Conservation (phyloP, 192 early-diverging fungal genomes). For the Coemansia sp. region DNA sequence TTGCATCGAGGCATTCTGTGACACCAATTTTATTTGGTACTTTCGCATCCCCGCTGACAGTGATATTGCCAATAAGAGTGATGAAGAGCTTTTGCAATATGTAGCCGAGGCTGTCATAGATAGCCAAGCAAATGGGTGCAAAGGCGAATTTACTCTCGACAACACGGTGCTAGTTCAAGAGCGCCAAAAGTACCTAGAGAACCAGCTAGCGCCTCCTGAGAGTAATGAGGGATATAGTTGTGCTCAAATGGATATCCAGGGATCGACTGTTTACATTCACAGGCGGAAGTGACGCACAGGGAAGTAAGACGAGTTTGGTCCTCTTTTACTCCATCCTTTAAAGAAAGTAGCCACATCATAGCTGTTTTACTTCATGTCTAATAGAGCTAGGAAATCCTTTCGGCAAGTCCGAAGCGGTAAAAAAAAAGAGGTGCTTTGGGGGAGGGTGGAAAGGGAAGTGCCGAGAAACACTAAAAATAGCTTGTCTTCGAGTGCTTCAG, state of each 20-base stretch:
- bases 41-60: not conserved
- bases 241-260: not conserved
- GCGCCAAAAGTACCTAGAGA: not conserved
- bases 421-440: no score
- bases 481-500: no score
- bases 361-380: no score
- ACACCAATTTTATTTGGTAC: not conserved
- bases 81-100: not conserved
- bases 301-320: not conserved
- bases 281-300: not conserved
- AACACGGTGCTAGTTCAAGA: not conserved
- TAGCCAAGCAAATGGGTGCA: no score
- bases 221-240: no score
- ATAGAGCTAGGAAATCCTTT: no score
- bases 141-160: not conserved
- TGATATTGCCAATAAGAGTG: not conserved
- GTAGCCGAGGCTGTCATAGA: not conserved
- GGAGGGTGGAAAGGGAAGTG: no score
- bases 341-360: no score
- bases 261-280: not conserved
- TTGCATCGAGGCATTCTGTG: not conserved
- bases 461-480: no score
- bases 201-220: not conserved
- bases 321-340: no score
- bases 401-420: no score